phyloP scores from a whole-genome alignment of 768 basidiomycete species.

The Suillus discolor region DNA sequence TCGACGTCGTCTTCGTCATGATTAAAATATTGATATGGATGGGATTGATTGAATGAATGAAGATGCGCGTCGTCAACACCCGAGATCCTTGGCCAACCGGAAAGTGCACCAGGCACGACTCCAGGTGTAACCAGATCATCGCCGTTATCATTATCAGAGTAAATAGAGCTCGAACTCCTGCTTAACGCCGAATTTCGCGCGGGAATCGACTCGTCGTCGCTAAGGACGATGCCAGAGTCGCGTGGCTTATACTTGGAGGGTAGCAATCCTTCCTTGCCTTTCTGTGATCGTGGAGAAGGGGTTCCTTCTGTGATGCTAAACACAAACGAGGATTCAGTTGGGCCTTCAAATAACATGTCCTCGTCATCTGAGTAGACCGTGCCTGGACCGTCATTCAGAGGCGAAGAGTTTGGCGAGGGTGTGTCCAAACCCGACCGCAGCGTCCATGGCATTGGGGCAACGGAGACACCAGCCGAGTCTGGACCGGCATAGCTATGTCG shows the following conservation, averaged over 20 bases:
- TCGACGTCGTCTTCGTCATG: slow-evolving; percentile 53
- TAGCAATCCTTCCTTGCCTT: slow-evolving; percentile 35
- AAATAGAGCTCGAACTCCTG: slow-evolving; percentile 62
- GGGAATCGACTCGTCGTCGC: slow-evolving; percentile 61
- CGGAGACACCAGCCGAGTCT: slow-evolving; percentile 33
- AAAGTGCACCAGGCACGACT: slow-evolving; percentile 49
- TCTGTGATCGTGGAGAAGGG: slow-evolving; percentile 53
- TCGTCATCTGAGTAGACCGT: slow-evolving; percentile 46
- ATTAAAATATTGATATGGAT: slow-evolving; percentile 17
- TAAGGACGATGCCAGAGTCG: slow-evolving; percentile 65
- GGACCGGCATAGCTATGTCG: slow-evolving; percentile 71
- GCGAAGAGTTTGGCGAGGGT: slow-evolving; percentile 57
- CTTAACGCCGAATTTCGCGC: slow-evolving; percentile 48
- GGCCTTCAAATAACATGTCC: slow-evolving; percentile 58
- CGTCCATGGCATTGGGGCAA: slow-evolving; percentile 28
- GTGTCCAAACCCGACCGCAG: slow-evolving; percentile 40
- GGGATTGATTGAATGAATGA: slow-evolving; percentile 4
- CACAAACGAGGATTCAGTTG: slow-evolving; percentile 53
- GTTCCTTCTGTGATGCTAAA: slow-evolving; percentile 58
- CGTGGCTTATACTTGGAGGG: slow-evolving; percentile 72
- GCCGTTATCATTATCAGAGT: slow-evolving; percentile 49
- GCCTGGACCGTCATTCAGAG: slow-evolving; percentile 30
- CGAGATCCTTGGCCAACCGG: slow-evolving; percentile 64
- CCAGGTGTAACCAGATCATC: slow-evolving; percentile 75
- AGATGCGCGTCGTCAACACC: slow-evolving; percentile 42